Conservation (phyloP, 306 rosid species). For the Fragaria vesca region DNA sequence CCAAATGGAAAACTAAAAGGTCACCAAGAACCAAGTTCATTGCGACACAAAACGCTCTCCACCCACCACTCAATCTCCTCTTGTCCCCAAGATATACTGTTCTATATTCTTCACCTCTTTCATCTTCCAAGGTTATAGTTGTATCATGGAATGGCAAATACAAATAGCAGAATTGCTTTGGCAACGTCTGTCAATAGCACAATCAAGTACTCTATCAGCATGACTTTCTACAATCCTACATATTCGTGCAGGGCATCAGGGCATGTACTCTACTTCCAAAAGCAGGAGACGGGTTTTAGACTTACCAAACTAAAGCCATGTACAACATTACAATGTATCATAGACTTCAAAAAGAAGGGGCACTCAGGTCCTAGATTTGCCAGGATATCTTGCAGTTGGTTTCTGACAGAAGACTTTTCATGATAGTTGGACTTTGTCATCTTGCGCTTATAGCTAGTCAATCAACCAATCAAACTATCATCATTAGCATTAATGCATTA, state of each 20-base stretch:
- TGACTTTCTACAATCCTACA: not conserved
- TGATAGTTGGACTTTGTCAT: not conserved
- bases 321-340: conserved; percentile 28
- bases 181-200: conserved; percentile 22
- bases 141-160: conserved; percentile 26
- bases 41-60: conserved; percentile 22
- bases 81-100: conserved; percentile 9
- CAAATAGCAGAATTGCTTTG: conserved; percentile 24
- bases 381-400: conserved; percentile 27
- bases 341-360: conserved; percentile 30
- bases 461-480: not conserved
- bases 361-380: conserved; percentile 16
- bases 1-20: conserved; percentile 1
- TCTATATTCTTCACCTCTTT: conserved; percentile 22
- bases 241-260: not conserved
- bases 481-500: not conserved
- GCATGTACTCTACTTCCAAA: not conserved
- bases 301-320: conserved; percentile 32
- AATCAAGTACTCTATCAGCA: not conserved
- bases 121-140: conserved; percentile 24
- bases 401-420: conserved; percentile 11
- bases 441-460: conserved; percentile 16
- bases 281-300: not conserved
- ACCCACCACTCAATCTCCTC: conserved; percentile 27
- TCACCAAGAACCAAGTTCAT: not conserved